Evolutionary conservation across 148 eudicot genomes (phyloP).

Genomic region (Rhododendron ferrugineum): DNA sequence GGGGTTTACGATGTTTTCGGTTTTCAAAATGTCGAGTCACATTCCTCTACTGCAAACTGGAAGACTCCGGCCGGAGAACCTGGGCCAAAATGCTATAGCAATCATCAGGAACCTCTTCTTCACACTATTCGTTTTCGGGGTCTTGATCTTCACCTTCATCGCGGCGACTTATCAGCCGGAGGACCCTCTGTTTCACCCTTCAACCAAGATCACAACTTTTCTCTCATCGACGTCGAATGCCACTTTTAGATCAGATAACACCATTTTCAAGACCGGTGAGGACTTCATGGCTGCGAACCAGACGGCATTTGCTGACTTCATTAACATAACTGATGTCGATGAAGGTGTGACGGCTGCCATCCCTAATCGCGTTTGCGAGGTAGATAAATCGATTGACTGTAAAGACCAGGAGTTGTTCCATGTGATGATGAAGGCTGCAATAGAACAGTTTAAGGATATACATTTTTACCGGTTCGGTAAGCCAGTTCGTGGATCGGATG

Average conservation of each 20-base stretch:
- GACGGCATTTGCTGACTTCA: slow-evolving; percentile 51
- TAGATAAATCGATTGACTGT: slow-evolving; percentile 75
- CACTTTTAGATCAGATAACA: slow-evolving; percentile 61
- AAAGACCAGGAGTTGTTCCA: slow-evolving; percentile 77
- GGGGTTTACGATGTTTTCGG: not conserved
- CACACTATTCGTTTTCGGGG: slow-evolving; percentile 65
- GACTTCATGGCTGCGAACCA: slow-evolving; percentile 76
- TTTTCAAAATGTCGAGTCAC: slow-evolving; percentile 51
- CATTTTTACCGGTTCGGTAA: slow-evolving; percentile 90
- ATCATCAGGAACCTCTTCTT: slow-evolving; percentile 77
- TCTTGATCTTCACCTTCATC: slow-evolving; percentile 70
- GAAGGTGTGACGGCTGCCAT: slow-evolving; percentile 12
- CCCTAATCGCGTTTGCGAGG: slow-evolving; percentile 44
- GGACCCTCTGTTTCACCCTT: slow-evolving; percentile 76
- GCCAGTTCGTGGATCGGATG: slow-evolving; percentile 60
- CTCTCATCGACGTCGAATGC: slow-evolving; percentile 66
- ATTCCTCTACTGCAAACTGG: slow-evolving; percentile 38
- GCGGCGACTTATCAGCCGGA: slow-evolving; percentile 84
- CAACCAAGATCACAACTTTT: slow-evolving; percentile 68
- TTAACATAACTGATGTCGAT: slow-evolving; percentile 63
- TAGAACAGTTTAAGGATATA: slow-evolving; percentile 76
- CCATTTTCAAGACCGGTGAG: slow-evolving; percentile 79
- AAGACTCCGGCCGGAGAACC: slow-evolving; percentile 63
- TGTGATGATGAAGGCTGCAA: slow-evolving; percentile 84
- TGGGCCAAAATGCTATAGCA: slow-evolving; percentile 70